These are phyloP conservation scores for apple (Malus domestica) DNA, from an alignment of 306 rosid genomes.

Conservation along the genomic window ASM211411v1 NC_041796.1:31567001-31567500, in stretches of 20 bases:
- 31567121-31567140: constrained; percentile 98
- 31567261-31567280: constrained; percentile 93
- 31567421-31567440: not conserved
- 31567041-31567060: constrained; percentile 89
- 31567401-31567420: not conserved
- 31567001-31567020: constrained; percentile 90
- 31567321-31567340: not conserved
- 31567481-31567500: not conserved
- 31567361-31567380: not conserved
- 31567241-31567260: constrained; percentile 94
- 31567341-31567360: not conserved
- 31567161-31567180: constrained; percentile 91
- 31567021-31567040: constrained; percentile 95
- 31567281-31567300: constrained; percentile 81
- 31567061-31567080: constrained; percentile 94
- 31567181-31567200: constrained; percentile 90
- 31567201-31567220: constrained; percentile 95
- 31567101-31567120: constrained; percentile 91
- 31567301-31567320: constrained; percentile 61
- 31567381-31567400: not conserved
- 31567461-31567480: not conserved
- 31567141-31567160: constrained; percentile 78
- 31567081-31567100: constrained; percentile 88
- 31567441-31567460: not conserved
- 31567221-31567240: constrained; percentile 99